phyloP scores from a whole-genome alignment of 805 yeast species.

The Candida sakaeoensis region DNA sequence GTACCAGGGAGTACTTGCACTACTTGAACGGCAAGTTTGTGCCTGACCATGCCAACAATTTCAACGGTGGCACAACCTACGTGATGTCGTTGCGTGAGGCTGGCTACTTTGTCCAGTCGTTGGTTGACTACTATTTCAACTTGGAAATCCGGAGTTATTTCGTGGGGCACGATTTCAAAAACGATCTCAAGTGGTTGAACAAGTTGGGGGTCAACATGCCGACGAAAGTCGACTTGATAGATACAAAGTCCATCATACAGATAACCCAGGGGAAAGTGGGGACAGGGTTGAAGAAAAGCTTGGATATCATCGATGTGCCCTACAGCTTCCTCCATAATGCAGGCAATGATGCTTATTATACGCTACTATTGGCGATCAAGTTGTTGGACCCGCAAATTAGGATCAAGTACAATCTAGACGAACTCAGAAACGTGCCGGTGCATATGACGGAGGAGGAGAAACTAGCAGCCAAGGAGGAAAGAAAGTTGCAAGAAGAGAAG shows the following conservation, averaged over 20 bases:
- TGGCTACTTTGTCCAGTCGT: slow-evolving; percentile 34
- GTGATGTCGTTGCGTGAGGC: slow-evolving; percentile 37
- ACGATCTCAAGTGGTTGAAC: slow-evolving; percentile 53
- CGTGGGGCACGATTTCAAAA: slow-evolving; percentile 60
- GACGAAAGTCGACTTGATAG: slow-evolving; percentile 23
- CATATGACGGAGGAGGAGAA: slow-evolving; percentile 9
- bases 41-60: slow-evolving; percentile 49
- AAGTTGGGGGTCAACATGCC: slow-evolving; percentile 47
- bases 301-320: slow-evolving; percentile 47
- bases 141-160: slow-evolving; percentile 24
- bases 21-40: slow-evolving; percentile 51
- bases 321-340: slow-evolving; percentile 64
- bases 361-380: slow-evolving; percentile 47
- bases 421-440: slow-evolving; percentile 3
- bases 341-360: slow-evolving; percentile 66
- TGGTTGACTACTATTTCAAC: slow-evolving; percentile 43
- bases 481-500: slow-evolving; percentile 3
- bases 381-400: slow-evolving; percentile 45
- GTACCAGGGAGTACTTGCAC: slow-evolving; percentile 41
- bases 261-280: slow-evolving; percentile 38
- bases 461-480: slow-evolving; percentile 6
- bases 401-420: slow-evolving; percentile 10
- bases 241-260: slow-evolving; percentile 47
- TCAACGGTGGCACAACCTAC: slow-evolving; percentile 47
- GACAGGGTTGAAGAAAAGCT: slow-evolving; percentile 40